Evolutionary conservation across 2,329 filamentous ascomycete species (phyloP).

Genomic region (Penicillium sp.): DNA sequence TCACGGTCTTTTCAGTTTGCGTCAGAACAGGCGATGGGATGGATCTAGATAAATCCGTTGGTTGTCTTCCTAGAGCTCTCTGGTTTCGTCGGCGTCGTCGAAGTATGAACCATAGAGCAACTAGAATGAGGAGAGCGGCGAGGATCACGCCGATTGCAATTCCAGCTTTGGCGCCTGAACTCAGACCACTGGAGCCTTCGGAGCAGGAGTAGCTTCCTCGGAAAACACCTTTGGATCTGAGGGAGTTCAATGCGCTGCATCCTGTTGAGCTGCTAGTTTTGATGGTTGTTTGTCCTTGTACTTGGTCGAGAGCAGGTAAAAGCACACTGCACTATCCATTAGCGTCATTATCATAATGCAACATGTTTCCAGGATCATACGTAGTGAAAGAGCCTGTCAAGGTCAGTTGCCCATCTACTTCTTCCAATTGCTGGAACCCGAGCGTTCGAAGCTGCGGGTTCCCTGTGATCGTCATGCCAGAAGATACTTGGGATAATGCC

Average conservation of each 20-base stretch:
- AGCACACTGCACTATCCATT: constrained; percentile 21
- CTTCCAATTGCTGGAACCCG: constrained; percentile 22
- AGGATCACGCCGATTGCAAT: constrained; percentile 43
- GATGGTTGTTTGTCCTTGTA: constrained; percentile 25
- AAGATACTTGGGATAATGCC: constrained; percentile 17
- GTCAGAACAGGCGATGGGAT: background rate
- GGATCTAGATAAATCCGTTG: background rate
- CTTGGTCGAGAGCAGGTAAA: constrained; percentile 24
- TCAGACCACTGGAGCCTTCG: constrained; percentile 15
- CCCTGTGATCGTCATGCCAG: constrained; percentile 21
- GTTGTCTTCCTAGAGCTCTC: background rate
- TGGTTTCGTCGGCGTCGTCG: constrained; percentile 14
- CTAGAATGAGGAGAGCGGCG: constrained; percentile 28
- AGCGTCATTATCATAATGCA: background rate
- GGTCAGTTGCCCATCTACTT: constrained; percentile 24
- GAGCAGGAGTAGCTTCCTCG: constrained; percentile 23
- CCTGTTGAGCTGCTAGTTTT: constrained; percentile 21
- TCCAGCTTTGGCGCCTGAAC: constrained; percentile 30
- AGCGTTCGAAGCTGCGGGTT: constrained; percentile 24
- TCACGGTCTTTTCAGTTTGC: constrained; percentile 8
- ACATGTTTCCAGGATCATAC: constrained; percentile 12
- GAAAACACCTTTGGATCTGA: constrained; percentile 19
- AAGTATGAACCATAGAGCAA: constrained; percentile 20
- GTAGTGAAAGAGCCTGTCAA: constrained; percentile 25
- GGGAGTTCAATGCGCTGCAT: constrained; percentile 21